phyloP scores from a whole-genome alignment of 2,329 filamentous ascomycete species.

The Penicillium brevicompactum region DNA sequence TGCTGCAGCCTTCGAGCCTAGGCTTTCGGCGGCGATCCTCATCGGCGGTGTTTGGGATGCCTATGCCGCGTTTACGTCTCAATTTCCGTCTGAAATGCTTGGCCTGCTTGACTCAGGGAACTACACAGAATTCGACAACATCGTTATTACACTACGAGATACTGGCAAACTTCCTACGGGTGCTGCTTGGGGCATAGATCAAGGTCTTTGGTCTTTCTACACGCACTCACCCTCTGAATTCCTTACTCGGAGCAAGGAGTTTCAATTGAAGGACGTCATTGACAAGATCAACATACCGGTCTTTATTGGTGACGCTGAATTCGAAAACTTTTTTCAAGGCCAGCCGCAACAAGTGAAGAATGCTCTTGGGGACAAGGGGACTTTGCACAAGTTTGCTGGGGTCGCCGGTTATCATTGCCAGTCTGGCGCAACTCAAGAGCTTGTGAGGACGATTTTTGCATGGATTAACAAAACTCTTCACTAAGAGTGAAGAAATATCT shows the following conservation, averaged over 20 bases:
- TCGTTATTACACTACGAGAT: background rate
- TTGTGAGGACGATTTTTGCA: conserved; percentile 4
- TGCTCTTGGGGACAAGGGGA: conserved; percentile 21
- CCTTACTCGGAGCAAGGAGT: conserved; percentile 11
- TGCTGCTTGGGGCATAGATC: conserved; percentile 35
- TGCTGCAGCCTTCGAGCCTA: conserved; percentile 43
- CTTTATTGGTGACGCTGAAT: conserved; percentile 24
- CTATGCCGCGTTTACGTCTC: background rate
- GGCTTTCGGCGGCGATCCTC: conserved; percentile 43
- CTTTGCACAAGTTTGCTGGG: conserved; percentile 21
- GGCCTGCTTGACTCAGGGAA: background rate
- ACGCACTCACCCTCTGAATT: conserved; percentile 31
- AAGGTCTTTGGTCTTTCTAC: conserved; percentile 40
- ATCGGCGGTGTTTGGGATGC: conserved; percentile 45
- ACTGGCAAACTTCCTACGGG: conserved; percentile 11
- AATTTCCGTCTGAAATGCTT: conserved; percentile 11
- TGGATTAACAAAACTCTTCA: conserved; percentile 12
- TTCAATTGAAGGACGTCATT: background rate
- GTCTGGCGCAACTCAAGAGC: conserved; percentile 19
- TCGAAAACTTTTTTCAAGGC: conserved; percentile 22
- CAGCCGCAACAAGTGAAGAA: conserved; percentile 20
- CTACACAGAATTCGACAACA: background rate
- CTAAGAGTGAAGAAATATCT: background rate
- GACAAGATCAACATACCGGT: conserved; percentile 26
- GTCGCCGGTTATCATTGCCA: conserved; percentile 27